These are phyloP conservation scores for Aphanomyces euteiches DNA, from an alignment of 352 stramenopile genomes.

Conservation along the genomic window DNA sequence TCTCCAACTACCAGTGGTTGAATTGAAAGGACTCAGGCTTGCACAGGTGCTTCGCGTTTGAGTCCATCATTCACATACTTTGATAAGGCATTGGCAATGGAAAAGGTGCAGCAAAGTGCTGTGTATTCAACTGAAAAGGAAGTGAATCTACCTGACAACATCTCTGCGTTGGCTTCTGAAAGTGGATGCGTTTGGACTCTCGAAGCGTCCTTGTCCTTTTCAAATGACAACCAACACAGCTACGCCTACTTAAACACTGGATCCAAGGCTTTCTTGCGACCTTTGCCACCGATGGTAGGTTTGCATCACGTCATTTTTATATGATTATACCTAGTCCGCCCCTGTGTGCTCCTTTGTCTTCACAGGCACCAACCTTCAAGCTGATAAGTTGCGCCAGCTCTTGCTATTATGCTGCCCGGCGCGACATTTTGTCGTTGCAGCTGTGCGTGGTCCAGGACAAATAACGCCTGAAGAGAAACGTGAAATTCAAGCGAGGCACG, in stretches of 20 bases:
- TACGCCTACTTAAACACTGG: slow-evolving; percentile 64
- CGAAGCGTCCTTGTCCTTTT: slow-evolving; percentile 52
- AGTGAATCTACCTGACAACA: not conserved
- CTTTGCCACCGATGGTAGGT: not conserved
- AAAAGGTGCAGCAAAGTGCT: slow-evolving; percentile 16
- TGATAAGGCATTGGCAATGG: slow-evolving; percentile 18
- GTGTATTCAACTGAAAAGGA: not conserved
- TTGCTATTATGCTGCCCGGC: slow-evolving; percentile 58
- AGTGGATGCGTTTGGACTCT: slow-evolving; percentile 51
- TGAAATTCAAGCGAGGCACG: slow-evolving; percentile 59
- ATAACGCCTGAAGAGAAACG: slow-evolving; percentile 62
- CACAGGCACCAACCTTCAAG: slow-evolving; percentile 46
- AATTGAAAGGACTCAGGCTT: not conserved
- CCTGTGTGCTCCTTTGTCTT: slow-evolving; percentile 9
- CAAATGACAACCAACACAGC: slow-evolving; percentile 40
- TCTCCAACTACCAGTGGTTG: too few species aligned
- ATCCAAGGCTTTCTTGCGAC: slow-evolving; percentile 40
- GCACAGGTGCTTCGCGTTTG: not conserved
- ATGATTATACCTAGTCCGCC: not conserved
- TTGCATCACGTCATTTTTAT: too few species aligned
- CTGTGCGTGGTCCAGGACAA: slow-evolving; percentile 36
- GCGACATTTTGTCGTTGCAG: slow-evolving; percentile 38
- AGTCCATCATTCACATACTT: slow-evolving; percentile 1
- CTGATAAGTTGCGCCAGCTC: slow-evolving; percentile 46
- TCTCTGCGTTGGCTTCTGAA: slow-evolving; percentile 10